Evolutionary conservation across 2,329 filamentous ascomycete species (phyloP).

Genomic region (Colletotrichum lentis): DNA sequence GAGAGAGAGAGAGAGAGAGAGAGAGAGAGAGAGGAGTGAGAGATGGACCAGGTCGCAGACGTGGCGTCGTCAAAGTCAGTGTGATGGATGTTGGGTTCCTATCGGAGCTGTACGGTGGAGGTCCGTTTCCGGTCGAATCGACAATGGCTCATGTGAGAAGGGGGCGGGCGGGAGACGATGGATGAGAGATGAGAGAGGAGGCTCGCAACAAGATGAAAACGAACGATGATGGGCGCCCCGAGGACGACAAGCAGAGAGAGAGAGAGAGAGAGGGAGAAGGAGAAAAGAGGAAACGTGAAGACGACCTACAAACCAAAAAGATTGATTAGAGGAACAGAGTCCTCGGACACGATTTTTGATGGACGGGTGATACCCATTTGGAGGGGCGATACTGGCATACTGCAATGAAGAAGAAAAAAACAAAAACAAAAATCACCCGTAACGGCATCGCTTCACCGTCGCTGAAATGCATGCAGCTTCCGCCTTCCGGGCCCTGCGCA

Average conservation of each 20-base stretch:
- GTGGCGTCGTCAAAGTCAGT: background rate
- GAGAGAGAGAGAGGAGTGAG: background rate
- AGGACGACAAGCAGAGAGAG: background rate
- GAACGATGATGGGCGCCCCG: background rate
- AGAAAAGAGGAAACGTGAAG: too few relatives aligned
- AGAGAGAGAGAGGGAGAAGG: background rate
- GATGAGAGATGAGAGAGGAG: background rate
- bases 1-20: background rate
- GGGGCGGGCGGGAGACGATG: too few relatives aligned
- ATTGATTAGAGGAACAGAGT: too few relatives aligned
- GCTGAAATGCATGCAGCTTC: background rate
- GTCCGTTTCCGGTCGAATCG: conserved; percentile 22
- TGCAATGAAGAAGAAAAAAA: too few relatives aligned
- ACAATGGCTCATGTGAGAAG: conserved; percentile 9
- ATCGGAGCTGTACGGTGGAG: conserved; percentile 2
- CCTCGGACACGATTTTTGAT: too few relatives aligned
- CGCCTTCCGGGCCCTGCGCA: conserved; percentile 2
- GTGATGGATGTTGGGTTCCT: background rate
- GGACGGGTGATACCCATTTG: too few relatives aligned
- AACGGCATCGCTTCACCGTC: background rate
- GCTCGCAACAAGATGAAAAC: too few relatives aligned
- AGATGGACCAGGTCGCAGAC: conserved; percentile 16
- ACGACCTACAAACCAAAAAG: too few relatives aligned
- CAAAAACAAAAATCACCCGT: conserved; percentile 4
- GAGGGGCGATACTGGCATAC: too few relatives aligned